Base-by-base conservation (phyloP, 2,329 filamentous ascomycete genomes). In the Clarireedia monteithiana region DNA sequence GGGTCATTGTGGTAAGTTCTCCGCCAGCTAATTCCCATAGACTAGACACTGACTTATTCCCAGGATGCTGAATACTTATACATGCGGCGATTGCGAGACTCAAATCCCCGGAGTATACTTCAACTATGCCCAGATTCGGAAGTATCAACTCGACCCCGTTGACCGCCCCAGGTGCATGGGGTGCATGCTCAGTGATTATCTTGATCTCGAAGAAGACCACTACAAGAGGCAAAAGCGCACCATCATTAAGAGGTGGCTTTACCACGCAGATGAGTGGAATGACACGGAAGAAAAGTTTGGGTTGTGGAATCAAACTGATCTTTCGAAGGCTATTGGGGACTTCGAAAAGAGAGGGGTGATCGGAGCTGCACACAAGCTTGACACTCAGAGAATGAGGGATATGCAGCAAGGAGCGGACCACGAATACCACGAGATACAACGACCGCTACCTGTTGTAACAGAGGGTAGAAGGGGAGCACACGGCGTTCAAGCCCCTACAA, bases 131-230 rank as follows among this genome's bases (percentile, higher is more conserved):
- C 23, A 58, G 10, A 50, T 59, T 15, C 38, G 39, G 4, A n/a
- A 53, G 5, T 20, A 14, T 27, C 40, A 44, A 2, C 10, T 52
- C 2, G 20, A 39, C 3, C 5, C 9, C 0, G 20, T 23, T 4
- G 26, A 44, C 0, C 26, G 24, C 6, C 27, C 50, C 0, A 24
- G 4, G 1, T 66, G 64, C 42, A 27, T 60, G 3, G 65, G 62
- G 1, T 68, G 66, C 48, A 52, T 51, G 14, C 44, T 68, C 1
- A 52, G 14, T 4, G 3, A 44, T 2, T n/a, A 47, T 7, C 53
- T 66, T 4, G 30, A 59, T 0, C 26, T 7, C 14, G 66, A 68
- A 53, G 34, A 17, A 1, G 66, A 68, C 26, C 66, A 68, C 17
- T 65, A 60, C 46, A 68, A 68, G 48, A 0, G 2, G 0, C 1